A percentile compares a stretch with the other conserved stretches of the same genome.
phyloP scores from a whole-genome alignment of 345 rosid species.

The Populus pruinosa region DNA sequence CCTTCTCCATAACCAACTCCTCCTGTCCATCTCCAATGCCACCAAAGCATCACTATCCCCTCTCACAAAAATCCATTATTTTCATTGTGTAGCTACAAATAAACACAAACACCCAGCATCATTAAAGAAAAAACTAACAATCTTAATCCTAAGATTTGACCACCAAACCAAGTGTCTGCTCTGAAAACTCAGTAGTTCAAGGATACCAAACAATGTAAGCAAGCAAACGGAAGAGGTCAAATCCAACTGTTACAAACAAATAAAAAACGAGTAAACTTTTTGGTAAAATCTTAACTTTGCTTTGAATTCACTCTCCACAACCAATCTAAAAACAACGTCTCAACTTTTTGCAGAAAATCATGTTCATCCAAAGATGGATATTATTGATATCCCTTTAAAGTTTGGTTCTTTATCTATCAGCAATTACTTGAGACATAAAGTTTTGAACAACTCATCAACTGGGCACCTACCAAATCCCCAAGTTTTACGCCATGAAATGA shows the following conservation, averaged over 20 bases:
- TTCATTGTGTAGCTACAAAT: not conserved
- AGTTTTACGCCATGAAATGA: slow-evolving; percentile 42
- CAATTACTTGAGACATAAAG: not conserved
- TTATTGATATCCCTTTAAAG: not conserved
- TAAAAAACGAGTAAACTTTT: not conserved
- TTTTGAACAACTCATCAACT: slow-evolving; percentile 11
- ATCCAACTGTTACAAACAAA: not conserved
- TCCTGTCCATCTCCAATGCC: slow-evolving; percentile 55
- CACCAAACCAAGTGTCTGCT: not conserved
- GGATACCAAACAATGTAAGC: not conserved
- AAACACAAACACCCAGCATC: slow-evolving; percentile 16
- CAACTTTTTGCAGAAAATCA: not conserved
- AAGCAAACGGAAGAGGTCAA: not conserved
- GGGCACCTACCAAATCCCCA: slow-evolving; percentile 36
- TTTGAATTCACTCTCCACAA: not conserved
- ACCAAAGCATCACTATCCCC: slow-evolving; percentile 13
- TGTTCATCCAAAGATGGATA: not conserved
- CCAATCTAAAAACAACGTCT: not conserved
- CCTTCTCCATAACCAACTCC: slow-evolving; percentile 68
- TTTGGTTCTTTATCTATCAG: not conserved
- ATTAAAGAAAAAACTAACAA: not conserved
- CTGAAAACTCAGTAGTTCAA: not conserved
- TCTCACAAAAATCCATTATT: not conserved
- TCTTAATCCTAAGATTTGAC: not conserved
- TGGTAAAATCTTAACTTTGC: not conserved